Evolutionary conservation across 2,329 filamentous ascomycete species (phyloP).

Genomic region (Aspergillus versicolor): DNA sequence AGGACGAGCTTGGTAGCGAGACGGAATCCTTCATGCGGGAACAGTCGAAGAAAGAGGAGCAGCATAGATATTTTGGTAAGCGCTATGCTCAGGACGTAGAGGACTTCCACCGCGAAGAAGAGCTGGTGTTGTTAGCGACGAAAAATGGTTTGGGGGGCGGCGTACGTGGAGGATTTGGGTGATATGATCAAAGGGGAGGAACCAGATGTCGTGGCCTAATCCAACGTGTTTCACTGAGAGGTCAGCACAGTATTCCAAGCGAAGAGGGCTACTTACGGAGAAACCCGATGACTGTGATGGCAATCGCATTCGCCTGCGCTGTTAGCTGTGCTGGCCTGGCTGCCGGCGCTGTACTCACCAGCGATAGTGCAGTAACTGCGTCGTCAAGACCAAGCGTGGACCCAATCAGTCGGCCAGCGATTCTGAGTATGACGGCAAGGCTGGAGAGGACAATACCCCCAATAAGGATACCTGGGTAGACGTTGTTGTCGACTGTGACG

Average conservation of each 20-base stretch:
- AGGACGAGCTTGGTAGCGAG: neutral
- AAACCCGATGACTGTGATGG: neutral
- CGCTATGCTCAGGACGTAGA: neutral
- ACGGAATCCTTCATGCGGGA: neutral
- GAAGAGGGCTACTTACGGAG: neutral
- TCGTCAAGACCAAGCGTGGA: conserved; percentile 1
- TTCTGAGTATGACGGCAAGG: neutral
- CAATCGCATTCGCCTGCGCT: neutral
- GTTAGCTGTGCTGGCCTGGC: neutral
- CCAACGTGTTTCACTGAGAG: neutral
- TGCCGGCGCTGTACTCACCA: neutral
- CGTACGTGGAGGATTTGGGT: conserved; percentile 1
- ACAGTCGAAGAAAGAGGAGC: conserved; percentile 5
- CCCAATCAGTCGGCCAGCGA: neutral
- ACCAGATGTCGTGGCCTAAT: conserved; percentile 6
- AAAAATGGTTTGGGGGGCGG: neutral
- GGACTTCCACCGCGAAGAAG: neutral
- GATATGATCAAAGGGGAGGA: neutral
- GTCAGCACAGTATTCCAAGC: neutral
- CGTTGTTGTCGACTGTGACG: neutral
- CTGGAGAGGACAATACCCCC: neutral
- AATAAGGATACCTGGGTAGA: neutral
- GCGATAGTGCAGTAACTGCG: neutral
- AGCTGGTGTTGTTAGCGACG: neutral
- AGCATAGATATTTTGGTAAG: conserved; percentile 6